Evolutionary conservation across 2,329 filamentous ascomycete genomes (phyloP).

Genomic region (Aspergillus japonicus): DNA sequence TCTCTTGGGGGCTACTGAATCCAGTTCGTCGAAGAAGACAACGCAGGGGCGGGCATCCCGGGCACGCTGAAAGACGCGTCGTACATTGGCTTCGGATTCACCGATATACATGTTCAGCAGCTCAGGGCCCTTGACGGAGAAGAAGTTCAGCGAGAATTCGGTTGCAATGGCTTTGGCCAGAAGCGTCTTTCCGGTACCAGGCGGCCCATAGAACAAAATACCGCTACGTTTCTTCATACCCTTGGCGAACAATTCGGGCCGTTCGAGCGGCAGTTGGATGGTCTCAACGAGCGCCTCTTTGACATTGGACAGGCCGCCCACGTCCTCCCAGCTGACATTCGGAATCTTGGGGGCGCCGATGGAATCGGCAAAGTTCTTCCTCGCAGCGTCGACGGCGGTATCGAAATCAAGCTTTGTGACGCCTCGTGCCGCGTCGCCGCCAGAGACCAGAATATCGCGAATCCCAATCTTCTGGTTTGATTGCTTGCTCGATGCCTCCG

Average conservation of each 20-base stretch:
- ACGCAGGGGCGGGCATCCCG: constrained; percentile 95
- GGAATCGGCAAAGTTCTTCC: constrained; percentile 96
- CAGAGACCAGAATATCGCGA: constrained; percentile 83
- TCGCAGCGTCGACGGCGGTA: constrained; percentile 86
- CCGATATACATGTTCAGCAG: constrained; percentile 99
- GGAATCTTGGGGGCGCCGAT: constrained; percentile 98
- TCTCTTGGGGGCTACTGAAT: constrained; percentile 93
- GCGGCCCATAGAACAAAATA: constrained; percentile 97
- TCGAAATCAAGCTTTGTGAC: constrained; percentile 85
- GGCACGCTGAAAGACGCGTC: constrained; percentile 99
- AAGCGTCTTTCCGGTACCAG: constrained; percentile 99
- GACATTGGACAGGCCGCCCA: constrained; percentile 87
- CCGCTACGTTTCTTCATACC: constrained; percentile 98
- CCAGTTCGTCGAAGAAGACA: constrained; percentile 97
- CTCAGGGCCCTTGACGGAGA: constrained; percentile 97
- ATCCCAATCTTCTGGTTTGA: constrained; percentile 55
- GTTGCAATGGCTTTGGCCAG: constrained; percentile 99
- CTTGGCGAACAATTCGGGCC: constrained; percentile 91
- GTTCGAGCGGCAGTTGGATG: constrained; percentile 86
- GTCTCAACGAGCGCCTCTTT: constrained; percentile 98
- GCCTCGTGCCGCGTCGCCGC: constrained; percentile 74
- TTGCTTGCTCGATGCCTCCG: constrained; percentile 41
- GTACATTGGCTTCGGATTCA: constrained; percentile 99
- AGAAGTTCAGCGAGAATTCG: constrained; percentile 98
- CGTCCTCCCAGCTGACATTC: constrained; percentile 94